Percentiles rank a stretch among this genome's conserved stretches.
Conservation (phyloP, 2,329 filamentous ascomycete species). For the Ophiobolus disseminans region DNA sequence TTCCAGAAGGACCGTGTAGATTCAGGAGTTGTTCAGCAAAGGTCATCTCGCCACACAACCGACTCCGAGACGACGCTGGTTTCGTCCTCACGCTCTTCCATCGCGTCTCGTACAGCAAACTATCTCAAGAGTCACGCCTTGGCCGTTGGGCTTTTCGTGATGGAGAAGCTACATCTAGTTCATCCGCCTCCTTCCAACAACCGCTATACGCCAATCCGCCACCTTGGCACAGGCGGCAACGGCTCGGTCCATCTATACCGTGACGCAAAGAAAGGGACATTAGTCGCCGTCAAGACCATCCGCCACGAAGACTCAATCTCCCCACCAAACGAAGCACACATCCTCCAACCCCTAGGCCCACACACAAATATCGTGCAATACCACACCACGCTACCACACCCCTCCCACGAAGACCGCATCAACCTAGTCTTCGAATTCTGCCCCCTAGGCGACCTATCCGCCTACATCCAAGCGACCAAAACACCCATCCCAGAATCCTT, state of each 20-base stretch:
- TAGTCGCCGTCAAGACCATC: constrained; percentile 3
- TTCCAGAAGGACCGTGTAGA: too few species aligned
- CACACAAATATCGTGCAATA: constrained; percentile 4
- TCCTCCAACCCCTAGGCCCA: neutral
- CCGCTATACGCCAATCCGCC: neutral
- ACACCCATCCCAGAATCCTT: neutral
- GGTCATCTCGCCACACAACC: too few species aligned
- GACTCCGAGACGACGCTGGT: too few species aligned
- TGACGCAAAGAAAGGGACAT: neutral
- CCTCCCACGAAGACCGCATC: neutral
- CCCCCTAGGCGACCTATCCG: neutral
- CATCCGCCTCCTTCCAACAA: too few species aligned
- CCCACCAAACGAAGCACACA: neutral
- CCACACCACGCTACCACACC: neutral
- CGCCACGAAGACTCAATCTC: neutral
- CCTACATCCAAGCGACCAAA: neutral
- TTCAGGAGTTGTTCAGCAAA: too few species aligned
- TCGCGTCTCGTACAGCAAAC: too few species aligned
- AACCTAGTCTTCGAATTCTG: neutral
- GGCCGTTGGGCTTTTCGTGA: too few species aligned
- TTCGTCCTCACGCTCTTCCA: too few species aligned
- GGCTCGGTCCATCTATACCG: neutral
- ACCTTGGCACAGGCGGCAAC: neutral
- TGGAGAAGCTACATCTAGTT: too few species aligned
- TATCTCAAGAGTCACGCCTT: too few species aligned